Evolutionary conservation across 2,329 filamentous ascomycete species (phyloP), one percentile per base, ranked within the genome.

Genomic region (Aureobasidium sp.): DNA sequence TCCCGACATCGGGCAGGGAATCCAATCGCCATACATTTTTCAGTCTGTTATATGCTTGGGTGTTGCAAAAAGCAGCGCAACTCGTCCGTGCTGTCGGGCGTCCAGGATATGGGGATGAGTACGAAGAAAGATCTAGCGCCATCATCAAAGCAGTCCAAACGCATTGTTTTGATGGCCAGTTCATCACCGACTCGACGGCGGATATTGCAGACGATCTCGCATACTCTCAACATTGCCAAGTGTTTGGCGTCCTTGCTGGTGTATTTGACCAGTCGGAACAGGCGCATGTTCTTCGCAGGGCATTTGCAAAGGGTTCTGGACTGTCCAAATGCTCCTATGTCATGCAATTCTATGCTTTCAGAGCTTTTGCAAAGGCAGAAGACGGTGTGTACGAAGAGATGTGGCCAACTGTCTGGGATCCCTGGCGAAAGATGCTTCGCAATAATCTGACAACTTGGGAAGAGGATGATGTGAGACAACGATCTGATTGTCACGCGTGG

Each of bases 401-500:
- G 27, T 73, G 68, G 65, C 62, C 40, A 17, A 14, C n/a, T 21
- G 40, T 45, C 10, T 55, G 53, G 53, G 55, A 60, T n/a, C 70
- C 71, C 0, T 73, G 68, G 65, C 60, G 68, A n/a, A 40, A 53
- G 10, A 70, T 70, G 66, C 56, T 73, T 3, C 60, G 59, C 1
- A 63, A 68, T 51, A 68, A 70, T 47, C 50, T 73, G 8, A 63
- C 70, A 0, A 74, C 70, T 3, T 73, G 70, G 70, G 67, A 68
- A 38, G 71, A 74, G 50, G 70, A 73, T 45, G 65, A 69, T 53
- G 70, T 73, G 4, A 59, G 66, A 2, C 69, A 71, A 55, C 64
- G 71, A 4, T 72, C 69, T 1, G 71, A 74, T 57, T 74, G 71
- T 45, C 71, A 74, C 61, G 70, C 71, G 2, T 73, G 70, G 71